Base-by-base conservation (phyloP, 768 basidiomycete species). In the Phylloporus scabripes region DNA sequence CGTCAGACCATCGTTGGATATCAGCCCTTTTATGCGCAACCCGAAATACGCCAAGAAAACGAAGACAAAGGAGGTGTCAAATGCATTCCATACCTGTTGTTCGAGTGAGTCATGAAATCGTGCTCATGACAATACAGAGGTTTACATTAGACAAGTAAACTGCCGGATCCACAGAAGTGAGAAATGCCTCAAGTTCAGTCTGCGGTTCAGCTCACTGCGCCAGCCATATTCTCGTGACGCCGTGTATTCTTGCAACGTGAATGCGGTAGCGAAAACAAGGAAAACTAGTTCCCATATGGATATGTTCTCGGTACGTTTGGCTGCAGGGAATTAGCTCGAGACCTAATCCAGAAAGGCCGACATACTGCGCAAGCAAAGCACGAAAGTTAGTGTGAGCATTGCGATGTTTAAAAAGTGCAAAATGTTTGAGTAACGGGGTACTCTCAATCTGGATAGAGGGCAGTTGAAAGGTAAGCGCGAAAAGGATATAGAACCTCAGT, bases 141-240 rank as follows among this genome's bases (percentile, higher is more conserved):
- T 18, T 60, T 62, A 88, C 89, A 60, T 90, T 92, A 18, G 90
- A 87, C 37, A 90, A 80, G 63, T 93, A 93, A 46, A 93, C 90
- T 78, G 55, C 20, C 38, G 11, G 18, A 42, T 14, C 4, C 29
- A 40, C 21, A 45, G 11, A 21, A 17, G 6, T 54, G 17, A 50
- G 53, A 42, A 47, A 49, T 33, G 15, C 6, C 11, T 9, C 0
- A 28, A n/a, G 26, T 52, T 37, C 12, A 34, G 34, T 48, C 44
- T 31, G 18, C 31, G 17, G 50, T 33, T n/a, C 40, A 43, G 74
- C 89, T 69, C 60, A 91, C 90, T 83, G 39, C 79, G 77, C 88
- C 87, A 92, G 21, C 92, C 91, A 59, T 93, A 83, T 64, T 93
- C 90, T 43, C 80, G 88, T 1, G 85, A 80, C 5, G 89, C 80